phyloP scores from a whole-genome alignment of 805 yeast species.

The Schwanniomyces yamadae region DNA sequence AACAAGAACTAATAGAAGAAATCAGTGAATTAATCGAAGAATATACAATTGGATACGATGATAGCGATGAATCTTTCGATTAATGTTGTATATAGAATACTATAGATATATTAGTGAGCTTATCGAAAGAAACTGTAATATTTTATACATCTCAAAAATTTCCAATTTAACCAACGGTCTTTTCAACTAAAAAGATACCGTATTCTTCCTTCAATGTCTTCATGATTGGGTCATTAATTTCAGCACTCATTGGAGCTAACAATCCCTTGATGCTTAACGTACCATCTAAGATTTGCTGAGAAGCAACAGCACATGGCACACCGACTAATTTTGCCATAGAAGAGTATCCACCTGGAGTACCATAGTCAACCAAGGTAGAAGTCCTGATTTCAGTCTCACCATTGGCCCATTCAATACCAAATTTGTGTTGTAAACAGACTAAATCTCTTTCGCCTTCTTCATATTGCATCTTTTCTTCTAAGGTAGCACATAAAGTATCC shows the following conservation, averaged over 20 bases:
- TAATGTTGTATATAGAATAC: slow-evolving; percentile 2
- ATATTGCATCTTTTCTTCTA: slow-evolving; percentile 94
- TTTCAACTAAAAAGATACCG: slow-evolving; percentile 85
- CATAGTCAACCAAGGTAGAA: slow-evolving; percentile 91
- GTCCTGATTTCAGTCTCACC: slow-evolving; percentile 91
- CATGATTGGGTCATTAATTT: slow-evolving; percentile 87
- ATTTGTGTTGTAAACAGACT: slow-evolving; percentile 95
- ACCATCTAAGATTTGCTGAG: slow-evolving; percentile 81
- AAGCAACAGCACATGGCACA: slow-evolving; percentile 97
- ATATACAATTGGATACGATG: slow-evolving; percentile 34
- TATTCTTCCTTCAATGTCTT: slow-evolving; percentile 87
- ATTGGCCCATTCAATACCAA: slow-evolving; percentile 95
- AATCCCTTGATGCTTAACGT: slow-evolving; percentile 72
- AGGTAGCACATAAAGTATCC: slow-evolving; percentile 94
- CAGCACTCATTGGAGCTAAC: slow-evolving; percentile 89
- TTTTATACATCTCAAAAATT: slow-evolving; percentile 2
- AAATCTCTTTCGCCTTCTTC: slow-evolving; percentile 94
- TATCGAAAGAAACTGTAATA: not conserved
- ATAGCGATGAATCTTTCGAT: slow-evolving; percentile 22
- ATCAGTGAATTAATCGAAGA: slow-evolving; percentile 29
- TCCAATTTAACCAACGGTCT: slow-evolving; percentile 49
- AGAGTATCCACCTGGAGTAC: slow-evolving; percentile 83
- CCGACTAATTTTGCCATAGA: slow-evolving; percentile 99
- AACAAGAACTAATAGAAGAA: slow-evolving; percentile 35
- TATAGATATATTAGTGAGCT: not conserved